Base-by-base conservation (phyloP, 768 basidiomycete species). In the Porpolomopsis calyptriformis region DNA sequence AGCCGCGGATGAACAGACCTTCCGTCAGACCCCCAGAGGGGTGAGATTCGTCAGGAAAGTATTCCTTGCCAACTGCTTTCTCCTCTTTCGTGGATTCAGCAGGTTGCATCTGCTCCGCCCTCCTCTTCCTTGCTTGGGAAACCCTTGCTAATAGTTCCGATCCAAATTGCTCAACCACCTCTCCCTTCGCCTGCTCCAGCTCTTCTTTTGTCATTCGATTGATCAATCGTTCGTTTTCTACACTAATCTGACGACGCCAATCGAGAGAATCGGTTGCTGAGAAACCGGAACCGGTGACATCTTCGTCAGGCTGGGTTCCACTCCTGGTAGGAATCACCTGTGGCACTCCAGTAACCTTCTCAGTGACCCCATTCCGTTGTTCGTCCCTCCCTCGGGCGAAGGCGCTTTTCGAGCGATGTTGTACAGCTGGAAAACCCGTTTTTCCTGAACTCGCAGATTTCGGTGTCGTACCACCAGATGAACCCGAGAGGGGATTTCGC, bases 121-220 rank as follows among this genome's bases (percentile, higher is more conserved):
- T 26, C 37, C 57, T 63, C 62, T 69, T 74, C 59, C 69, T 64
- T 18, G 72, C 70, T 42, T 69, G 63, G 50, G 68, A 71, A 18
- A 76, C 74, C 45, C 69, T 75, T 54, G 63, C 71, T 57, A 93
- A 52, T 2, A 87, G 60, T 37, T 80, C 77, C 1, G 71, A 65
- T 1, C 89, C 90, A 56, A 93, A 80, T 37, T 75, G 72, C 49
- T 85, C 78, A 22, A 85, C 46, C 34, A 93, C 75, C 50, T 87
- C 76, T 42, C 64, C 63, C 36, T 69, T 67, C 59, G 85, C 88
- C 43, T 73, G 60, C 50, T 81, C 77, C 8, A 79, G 69, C 58
- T 92, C 84, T 12, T 77, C 77, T 9, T 75, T 73, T 2, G 73
- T 71, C 91, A 93, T 93, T 1, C 55, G 60, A 14, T 74, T 75